phyloP scores from a whole-genome alignment of 2,329 filamentous ascomycete species.

The Penicillium sp. region DNA sequence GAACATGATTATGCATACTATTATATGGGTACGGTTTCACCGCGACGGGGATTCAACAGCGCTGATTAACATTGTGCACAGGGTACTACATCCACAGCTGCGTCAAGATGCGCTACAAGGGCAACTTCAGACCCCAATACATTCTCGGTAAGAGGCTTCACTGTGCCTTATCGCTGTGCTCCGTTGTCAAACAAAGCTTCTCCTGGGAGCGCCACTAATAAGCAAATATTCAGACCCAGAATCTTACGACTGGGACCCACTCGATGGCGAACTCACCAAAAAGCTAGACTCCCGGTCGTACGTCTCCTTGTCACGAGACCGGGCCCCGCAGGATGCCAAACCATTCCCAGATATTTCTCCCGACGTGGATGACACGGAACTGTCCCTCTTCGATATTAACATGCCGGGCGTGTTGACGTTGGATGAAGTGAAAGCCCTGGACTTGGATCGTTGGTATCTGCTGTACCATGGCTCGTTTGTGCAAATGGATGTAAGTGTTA shows the following conservation, averaged over 20 bases:
- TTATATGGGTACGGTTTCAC: constrained; percentile 58
- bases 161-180: neutral
- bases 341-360: constrained; percentile 12
- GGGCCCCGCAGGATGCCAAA: constrained; percentile 17
- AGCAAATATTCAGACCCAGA: constrained; percentile 46
- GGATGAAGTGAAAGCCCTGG: constrained; percentile 44
- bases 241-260: constrained; percentile 47
- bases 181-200: constrained; percentile 5
- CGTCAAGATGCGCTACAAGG: constrained; percentile 56
- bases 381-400: constrained; percentile 48
- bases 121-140: constrained; percentile 49
- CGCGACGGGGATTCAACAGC: neutral
- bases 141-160: constrained; percentile 45
- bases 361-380: constrained; percentile 42
- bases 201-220: neutral
- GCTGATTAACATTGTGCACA: constrained; percentile 20
- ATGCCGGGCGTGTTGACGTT: constrained; percentile 51
- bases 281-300: constrained; percentile 48
- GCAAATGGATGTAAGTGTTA: constrained; percentile 43
- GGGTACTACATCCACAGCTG: constrained; percentile 65
- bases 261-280: constrained; percentile 44
- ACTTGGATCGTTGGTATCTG: constrained; percentile 49
- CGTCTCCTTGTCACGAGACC: constrained; percentile 48
- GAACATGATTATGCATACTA: constrained; percentile 62
- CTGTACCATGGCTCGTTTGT: constrained; percentile 45